Evolutionary conservation across 257 asterid genomes (phyloP).

Genomic region (Salvia splendens): DNA sequence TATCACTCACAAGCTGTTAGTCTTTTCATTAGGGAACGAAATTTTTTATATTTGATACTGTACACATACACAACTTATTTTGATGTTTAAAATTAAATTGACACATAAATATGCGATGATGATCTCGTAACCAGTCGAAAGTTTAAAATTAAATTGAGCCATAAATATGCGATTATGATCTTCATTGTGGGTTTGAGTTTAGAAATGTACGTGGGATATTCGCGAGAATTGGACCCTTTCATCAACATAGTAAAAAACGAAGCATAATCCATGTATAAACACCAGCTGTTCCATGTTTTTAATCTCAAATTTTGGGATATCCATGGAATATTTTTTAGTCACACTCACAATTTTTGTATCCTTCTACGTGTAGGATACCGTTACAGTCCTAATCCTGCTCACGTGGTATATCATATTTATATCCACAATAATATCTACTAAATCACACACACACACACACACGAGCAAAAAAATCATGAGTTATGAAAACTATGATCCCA

Average conservation of each 20-base stretch:
- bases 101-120: too few relatives aligned
- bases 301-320: constrained; percentile 35
- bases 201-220: constrained; percentile 22
- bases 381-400: constrained; percentile 4
- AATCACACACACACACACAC: background rate
- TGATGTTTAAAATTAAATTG: too few relatives aligned
- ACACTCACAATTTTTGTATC: constrained; percentile 21
- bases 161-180: background rate
- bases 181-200: background rate
- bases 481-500: constrained; percentile 63
- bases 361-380: background rate
- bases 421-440: background rate
- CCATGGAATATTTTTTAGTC: constrained; percentile 44
- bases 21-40: too few relatives aligned
- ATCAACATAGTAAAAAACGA: constrained; percentile 36
- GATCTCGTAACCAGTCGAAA: too few relatives aligned
- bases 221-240: constrained; percentile 27
- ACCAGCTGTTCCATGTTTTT: constrained; percentile 22
- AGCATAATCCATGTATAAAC: constrained; percentile 17
- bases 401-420: background rate
- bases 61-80: too few relatives aligned
- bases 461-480: constrained; percentile 8
- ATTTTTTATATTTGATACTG: too few relatives aligned
- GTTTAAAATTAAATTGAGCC: too few relatives aligned
- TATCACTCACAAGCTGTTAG: too few relatives aligned